phyloP scores from a whole-genome alignment of 805 yeast genomes.

The Zygosaccharomyces bailii region DNA sequence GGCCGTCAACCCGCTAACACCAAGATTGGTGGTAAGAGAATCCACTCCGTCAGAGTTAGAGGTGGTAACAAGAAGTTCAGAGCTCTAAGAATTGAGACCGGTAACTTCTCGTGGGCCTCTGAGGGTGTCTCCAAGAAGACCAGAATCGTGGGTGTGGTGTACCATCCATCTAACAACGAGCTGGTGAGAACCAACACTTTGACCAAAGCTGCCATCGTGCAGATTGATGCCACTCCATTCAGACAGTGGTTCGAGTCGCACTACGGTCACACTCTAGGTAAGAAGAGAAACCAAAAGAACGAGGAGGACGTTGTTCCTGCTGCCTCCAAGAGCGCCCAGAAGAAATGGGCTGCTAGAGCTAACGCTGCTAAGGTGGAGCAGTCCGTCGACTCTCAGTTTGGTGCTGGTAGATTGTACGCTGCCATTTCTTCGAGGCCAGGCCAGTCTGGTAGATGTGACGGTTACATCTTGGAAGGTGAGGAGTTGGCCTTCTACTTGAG shows the following conservation, averaged over 20 bases:
- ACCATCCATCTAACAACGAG: constrained; percentile 99
- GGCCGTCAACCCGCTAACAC: constrained; percentile 99
- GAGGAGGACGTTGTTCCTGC: constrained; percentile 56
- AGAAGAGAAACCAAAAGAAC: constrained; percentile 55
- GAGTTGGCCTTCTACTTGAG: constrained; percentile 99
- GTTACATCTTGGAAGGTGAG: constrained; percentile 99
- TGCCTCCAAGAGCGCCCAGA: constrained; percentile 76
- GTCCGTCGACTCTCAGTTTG: constrained; percentile 93
- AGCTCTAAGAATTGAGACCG: constrained; percentile 98
- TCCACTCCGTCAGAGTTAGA: constrained; percentile 98
- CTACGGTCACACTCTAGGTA: constrained; percentile 92
- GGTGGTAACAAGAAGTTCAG: constrained; percentile 99
- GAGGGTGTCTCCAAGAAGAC: constrained; percentile 99
- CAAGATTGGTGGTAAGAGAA: constrained; percentile 98
- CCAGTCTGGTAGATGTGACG: constrained; percentile 99
- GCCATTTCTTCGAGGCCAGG: constrained; percentile 99
- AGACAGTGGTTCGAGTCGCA: constrained; percentile 98
- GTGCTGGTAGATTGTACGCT: constrained; percentile 99
- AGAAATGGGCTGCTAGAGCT: constrained; percentile 93
- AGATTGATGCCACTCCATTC: constrained; percentile 99
- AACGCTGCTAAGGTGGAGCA: constrained; percentile 78
- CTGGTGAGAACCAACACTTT: constrained; percentile 99
- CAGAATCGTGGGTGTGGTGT: constrained; percentile 95
- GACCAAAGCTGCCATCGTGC: constrained; percentile 98
- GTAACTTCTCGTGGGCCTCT: constrained; percentile 99